phyloP scores from a whole-genome alignment of 2,329 filamentous ascomycete species.

The Rhinocladiella similis region DNA sequence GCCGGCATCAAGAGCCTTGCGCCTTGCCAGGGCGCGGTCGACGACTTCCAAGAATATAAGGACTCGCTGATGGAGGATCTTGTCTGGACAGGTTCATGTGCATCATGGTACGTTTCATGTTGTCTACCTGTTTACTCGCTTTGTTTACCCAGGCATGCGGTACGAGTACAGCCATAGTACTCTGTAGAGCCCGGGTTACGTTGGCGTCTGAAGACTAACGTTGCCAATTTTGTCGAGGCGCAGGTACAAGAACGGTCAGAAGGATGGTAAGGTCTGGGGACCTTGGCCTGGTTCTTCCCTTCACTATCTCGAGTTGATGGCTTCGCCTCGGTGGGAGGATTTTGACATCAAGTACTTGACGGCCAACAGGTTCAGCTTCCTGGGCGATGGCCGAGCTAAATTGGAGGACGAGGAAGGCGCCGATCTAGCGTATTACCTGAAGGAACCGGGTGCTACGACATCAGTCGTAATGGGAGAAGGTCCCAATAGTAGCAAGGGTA shows the following conservation, averaged over 20 bases:
- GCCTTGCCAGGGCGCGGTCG: conserved; percentile 20
- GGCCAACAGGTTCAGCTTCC: conserved; percentile 30
- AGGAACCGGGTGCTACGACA: too few relatives aligned
- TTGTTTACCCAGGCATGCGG: too few relatives aligned
- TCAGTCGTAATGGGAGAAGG: too few relatives aligned
- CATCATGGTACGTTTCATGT: neutral
- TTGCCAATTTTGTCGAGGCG: too few relatives aligned
- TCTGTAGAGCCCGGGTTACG: too few relatives aligned
- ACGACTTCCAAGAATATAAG: conserved; percentile 21
- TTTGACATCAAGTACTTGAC: conserved; percentile 40
- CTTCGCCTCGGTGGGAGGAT: conserved; percentile 43
- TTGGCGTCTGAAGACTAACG: too few relatives aligned
- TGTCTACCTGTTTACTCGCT: too few relatives aligned
- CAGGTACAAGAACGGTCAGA: conserved; percentile 41
- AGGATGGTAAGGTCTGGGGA: conserved; percentile 44
- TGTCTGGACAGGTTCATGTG: conserved; percentile 8
- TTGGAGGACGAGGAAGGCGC: neutral
- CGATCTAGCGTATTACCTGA: neutral
- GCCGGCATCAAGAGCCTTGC: conserved; percentile 37
- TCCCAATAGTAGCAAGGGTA: too few relatives aligned
- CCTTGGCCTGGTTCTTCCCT: conserved; percentile 52
- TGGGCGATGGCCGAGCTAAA: conserved; percentile 31
- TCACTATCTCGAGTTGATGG: conserved; percentile 46
- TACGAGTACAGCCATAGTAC: too few relatives aligned
- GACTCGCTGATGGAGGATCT: conserved; percentile 11